Base-by-base conservation (phyloP, 2,329 filamentous ascomycete genomes). In the Clonostachys solani region DNA sequence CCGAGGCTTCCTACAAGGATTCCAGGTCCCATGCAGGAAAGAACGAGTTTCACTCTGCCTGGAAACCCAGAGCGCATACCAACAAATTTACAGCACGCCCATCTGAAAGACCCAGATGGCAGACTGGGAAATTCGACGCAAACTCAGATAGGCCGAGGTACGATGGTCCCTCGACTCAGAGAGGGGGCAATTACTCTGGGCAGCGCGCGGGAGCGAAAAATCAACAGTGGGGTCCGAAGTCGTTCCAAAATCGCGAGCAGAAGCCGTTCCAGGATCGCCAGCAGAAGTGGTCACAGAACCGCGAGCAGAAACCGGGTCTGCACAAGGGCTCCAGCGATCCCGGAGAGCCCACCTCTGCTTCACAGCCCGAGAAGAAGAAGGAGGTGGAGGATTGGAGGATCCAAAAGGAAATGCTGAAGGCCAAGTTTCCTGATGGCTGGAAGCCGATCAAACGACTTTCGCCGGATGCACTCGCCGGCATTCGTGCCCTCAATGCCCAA, bases 391-490 rank as follows among this genome's bases (percentile, higher is more conserved):
- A 36, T 16, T 97, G 94, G 94, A 77, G 81, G 61, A 64, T 80
- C 13, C 87, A 96, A 54, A 96, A 96, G 63, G 71, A 71, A 2
- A 86, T 83, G 0, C 67, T 95, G 35, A 80, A 84, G 56, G 67
- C 80, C 50, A 99, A 97, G 60, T 94, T 96, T 54, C 82, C 82
- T 2, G 80, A 85, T 8, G 83, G 85, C 10, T 99, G 92, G 92
- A 77, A 78, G 29, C 92, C 94, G 33, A 78, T 80, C 43, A 96
- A 95, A 66, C 85, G 85, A 49, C 77, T 99, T 10, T 97, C 94
- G 1, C 94, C 94, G 0, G 92, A 97, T 65, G 90, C 92, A 1
- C 74, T 96, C 33, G 85, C 88, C n/a, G 92, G 91, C 40, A 95
- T 99, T 56, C 84, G 91, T 40, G 85, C 88, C 17, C 74, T 99